These are phyloP conservation scores for Aphanomyces cochlioides DNA, from an alignment of 352 stramenopile species.

Conservation along the genomic window DNA sequence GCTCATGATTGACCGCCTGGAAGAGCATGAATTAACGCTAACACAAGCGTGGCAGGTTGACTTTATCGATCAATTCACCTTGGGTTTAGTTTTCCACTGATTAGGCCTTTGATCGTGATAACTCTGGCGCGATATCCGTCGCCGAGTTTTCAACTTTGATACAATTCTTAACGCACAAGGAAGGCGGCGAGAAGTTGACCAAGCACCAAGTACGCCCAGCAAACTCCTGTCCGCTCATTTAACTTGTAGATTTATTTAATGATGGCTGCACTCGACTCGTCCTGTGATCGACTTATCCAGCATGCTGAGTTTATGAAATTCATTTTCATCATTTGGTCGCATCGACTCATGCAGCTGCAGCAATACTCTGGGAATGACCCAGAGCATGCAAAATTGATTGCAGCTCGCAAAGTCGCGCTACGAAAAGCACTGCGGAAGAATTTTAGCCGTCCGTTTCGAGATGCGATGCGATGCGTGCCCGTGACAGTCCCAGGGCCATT, in stretches of 20 bases:
- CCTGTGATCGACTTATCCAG: constrained; percentile 42
- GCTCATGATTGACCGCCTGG: constrained; percentile 44
- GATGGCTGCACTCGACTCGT: constrained; percentile 48
- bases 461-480: constrained; percentile 50
- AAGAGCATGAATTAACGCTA: constrained; percentile 47
- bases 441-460: constrained; percentile 50
- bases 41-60: constrained; percentile 41
- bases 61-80: no score
- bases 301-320: constrained; percentile 50
- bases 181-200: constrained; percentile 34
- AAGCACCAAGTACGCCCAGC: constrained; percentile 38
- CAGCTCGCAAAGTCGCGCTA: constrained; percentile 35
- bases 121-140: constrained; percentile 44
- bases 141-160: constrained; percentile 50
- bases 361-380: constrained; percentile 32
- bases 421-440: constrained; percentile 45
- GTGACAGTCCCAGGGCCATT: constrained; percentile 44
- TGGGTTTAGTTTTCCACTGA: no score
- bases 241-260: constrained; percentile 41
- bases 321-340: constrained; percentile 55
- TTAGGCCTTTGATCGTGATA: constrained; percentile 49
- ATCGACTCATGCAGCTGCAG: constrained; percentile 48
- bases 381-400: not conserved
- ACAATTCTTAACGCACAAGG: constrained; percentile 37
- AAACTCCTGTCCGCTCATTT: not conserved